Evolutionary conservation across 352 stramenopile genomes (phyloP), one percentile per base, ranked within the genome.

Genomic region (Blastocystis sp.): DNA sequence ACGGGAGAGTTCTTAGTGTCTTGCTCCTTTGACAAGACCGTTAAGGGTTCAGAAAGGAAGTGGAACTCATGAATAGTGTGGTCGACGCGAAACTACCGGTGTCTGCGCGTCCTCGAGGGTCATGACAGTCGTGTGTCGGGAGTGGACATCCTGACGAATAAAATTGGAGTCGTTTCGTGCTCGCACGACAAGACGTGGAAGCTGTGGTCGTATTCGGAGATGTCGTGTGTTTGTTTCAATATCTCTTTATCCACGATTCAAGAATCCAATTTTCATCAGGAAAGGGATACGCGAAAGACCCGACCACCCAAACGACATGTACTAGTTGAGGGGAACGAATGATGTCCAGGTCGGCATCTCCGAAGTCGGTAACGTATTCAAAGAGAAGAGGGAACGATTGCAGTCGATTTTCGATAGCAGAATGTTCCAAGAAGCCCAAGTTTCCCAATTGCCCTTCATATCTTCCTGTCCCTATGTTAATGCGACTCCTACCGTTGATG

Each of bases 131-230:
- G 94, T 85, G 90, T 96, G 36, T 94, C 94, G 89, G 89, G 90
- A 4, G 91, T 91, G n/a, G 92, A 95, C 87, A 93, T 96, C 59
- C 88, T 92, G 27, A 89, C 89, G 9, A 92, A 96, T 72, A 92
- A 95, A 71, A 92, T 89, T 75, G 92, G 94, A 86, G 42, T 96
- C 32, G 92, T 95, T 16, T 94, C 92, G 2, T 94, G 91, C 63
- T 92, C 92, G 6, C 94, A 94, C 61, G 93, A 96, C 64, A 91
- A 92, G 48, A 96, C 93, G 7, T 94, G 95, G 86, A 96, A 96
- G 88, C 90, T 94, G 6, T 96, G 93, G 93, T 92, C 92, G 4
- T 92, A 94, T 72, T 91, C 94, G 7, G 63, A 48, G 36, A 18
- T 73, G 11, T 65, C 34, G 18, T 4, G 7, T 27, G 32, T 53